A percentile compares a stretch with the other conserved stretches of the same genome.
Conservation (phyloP, 2,329 filamentous ascomycete genomes). For the Fusarium solani-melongenae region DNA sequence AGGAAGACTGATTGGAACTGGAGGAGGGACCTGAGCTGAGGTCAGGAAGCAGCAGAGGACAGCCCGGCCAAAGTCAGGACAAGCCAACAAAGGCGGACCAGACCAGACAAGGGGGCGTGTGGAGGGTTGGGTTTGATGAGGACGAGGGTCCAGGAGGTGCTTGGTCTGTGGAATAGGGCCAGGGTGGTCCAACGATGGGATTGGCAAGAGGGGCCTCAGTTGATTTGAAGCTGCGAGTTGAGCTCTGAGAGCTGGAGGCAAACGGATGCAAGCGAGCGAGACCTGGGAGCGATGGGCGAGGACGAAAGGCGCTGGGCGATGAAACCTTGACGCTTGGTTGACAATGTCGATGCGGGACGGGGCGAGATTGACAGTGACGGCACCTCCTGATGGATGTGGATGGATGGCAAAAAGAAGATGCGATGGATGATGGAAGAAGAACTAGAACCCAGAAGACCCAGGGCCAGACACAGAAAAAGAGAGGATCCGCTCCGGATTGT, state of each 20-base stretch:
- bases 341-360: slow-evolving; percentile 21
- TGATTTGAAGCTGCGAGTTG: slow-evolving; percentile 12
- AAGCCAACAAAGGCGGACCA: slow-evolving; percentile 25
- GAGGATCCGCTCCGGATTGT: slow-evolving; percentile 34
- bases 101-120: slow-evolving; percentile 39
- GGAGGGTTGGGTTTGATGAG: slow-evolving; percentile 45
- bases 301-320: slow-evolving; percentile 4
- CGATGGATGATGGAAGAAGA: slow-evolving; percentile 19
- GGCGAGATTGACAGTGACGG: slow-evolving; percentile 17
- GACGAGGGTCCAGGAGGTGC: slow-evolving; percentile 37
- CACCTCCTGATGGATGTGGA: background rate
- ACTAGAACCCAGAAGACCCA: slow-evolving; percentile 9
- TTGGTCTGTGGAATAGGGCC: slow-evolving; percentile 34
- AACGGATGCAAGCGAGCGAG: slow-evolving; percentile 32
- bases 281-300: background rate
- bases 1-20: slow-evolving; percentile 27
- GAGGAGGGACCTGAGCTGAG: slow-evolving; percentile 21
- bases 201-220: slow-evolving; percentile 35
- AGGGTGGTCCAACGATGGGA: slow-evolving; percentile 28
- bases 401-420: slow-evolving; percentile 19
- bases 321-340: slow-evolving; percentile 19
- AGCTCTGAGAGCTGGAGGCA: slow-evolving; percentile 7
- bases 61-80: slow-evolving; percentile 23
- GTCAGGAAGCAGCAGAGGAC: slow-evolving; percentile 31
- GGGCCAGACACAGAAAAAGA: slow-evolving; percentile 32